Conservation (phyloP, 805 yeast genomes). For the Candida cerambycidarum region DNA sequence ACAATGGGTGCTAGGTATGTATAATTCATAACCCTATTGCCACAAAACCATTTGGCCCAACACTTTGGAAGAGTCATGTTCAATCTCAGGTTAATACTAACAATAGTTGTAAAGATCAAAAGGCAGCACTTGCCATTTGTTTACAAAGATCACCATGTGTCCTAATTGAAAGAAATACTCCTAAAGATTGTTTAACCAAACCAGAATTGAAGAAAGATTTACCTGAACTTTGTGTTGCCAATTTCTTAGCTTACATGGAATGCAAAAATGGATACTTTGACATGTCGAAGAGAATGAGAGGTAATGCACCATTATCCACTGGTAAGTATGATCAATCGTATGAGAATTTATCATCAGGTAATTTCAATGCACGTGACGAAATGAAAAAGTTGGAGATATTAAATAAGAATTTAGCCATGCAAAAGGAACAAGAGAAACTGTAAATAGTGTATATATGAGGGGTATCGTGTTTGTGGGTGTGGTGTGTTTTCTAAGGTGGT, state of each 20-base stretch:
- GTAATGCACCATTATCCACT: constrained; percentile 89
- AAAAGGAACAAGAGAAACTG: constrained; percentile 14
- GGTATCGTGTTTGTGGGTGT: too few relatives aligned
- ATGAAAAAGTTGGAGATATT: constrained; percentile 65
- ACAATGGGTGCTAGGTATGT: constrained; percentile 20
- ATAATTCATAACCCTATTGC: too few relatives aligned
- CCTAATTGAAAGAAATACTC: constrained; percentile 82
- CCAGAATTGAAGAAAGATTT: constrained; percentile 73
- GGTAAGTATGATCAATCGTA: constrained; percentile 91
- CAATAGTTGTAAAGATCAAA: constrained; percentile 85
- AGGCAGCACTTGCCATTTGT: constrained; percentile 93
- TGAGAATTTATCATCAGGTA: constrained; percentile 73
- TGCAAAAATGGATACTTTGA: constrained; percentile 91
- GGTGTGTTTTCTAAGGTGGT: too few relatives aligned
- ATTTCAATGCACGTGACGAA: constrained; percentile 81
- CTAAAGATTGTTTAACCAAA: constrained; percentile 80
- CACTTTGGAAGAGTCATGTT: too few relatives aligned
- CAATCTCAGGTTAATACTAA: not conserved
- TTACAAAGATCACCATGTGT: constrained; percentile 97
- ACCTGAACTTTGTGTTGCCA: constrained; percentile 86
- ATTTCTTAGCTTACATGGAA: constrained; percentile 81
- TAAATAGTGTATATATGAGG: constrained; percentile 4
- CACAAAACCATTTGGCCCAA: too few relatives aligned
- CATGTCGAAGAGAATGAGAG: constrained; percentile 86
- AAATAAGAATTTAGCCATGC: constrained; percentile 48